Base-by-base conservation (phyloP, 768 basidiomycete genomes). In the Kockovaella imperatae region DNA sequence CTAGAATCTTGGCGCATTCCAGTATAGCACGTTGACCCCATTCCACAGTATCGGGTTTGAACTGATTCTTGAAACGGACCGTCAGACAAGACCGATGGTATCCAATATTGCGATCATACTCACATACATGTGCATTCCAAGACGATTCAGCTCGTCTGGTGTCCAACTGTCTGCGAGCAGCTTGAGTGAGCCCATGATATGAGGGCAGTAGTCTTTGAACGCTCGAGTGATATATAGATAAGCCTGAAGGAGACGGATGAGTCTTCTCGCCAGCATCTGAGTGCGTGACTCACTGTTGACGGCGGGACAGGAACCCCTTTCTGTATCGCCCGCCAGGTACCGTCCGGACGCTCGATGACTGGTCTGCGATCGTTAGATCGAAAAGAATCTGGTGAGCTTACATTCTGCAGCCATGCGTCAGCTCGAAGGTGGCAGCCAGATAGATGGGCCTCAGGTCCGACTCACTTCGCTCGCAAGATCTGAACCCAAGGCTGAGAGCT, bases 1-100 rank as follows among this genome's bases (percentile, higher is more conserved):
- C 77, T 26, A 96, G 74, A 42, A 97, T 83, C 26, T 64, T 79
- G 34, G 76, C 75, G 61, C 84, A 86, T 30, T 76, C 76, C 23
- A 95, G 74, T 57, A 86, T 81, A 3, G 82, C 85, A 47, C 79
- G 77, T 67, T 83, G 79, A 4, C 91, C 91, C 91, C 91, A 97
- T 21, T 79, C 81, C 23, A 80, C 80, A 0, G 81, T 82, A 11
- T 76, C 75, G 8, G 91, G 91, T 49, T 91, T 81, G 69, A 96
- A 95, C 15, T 86, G 83, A 21, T 81, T 62, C 63, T 65, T 43
- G 17, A 8, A 31, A 34, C 30, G 15, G 7, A 21, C n/a, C 32
- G 21, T 15, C 23, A 42, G 46, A 8, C 13, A 8, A 8, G 7
- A 42, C 28, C 20, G 30, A 4, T 35, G 10, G 3, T 25, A n/a